Percentiles rank a stretch among this genome's conserved stretches.
Conservation (phyloP, 257 asterid species). For the Avicennia marina region DNA sequence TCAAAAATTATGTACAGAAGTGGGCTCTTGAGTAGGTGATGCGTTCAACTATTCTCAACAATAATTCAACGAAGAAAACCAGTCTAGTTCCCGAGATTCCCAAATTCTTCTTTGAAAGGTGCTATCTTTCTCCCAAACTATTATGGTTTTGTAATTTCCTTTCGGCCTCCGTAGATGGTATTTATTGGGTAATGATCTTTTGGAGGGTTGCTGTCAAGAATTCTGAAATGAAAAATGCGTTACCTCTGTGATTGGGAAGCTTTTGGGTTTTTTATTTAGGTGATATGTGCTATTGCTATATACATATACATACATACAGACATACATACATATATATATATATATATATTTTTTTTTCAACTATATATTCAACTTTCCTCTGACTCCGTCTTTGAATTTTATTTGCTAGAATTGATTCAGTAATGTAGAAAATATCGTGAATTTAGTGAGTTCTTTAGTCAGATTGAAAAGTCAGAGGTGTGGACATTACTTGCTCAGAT, state of each 20-base stretch:
- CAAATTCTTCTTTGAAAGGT: slow-evolving; percentile 17
- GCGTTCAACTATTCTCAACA: background rate
- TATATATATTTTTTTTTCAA: background rate
- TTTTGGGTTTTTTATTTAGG: background rate
- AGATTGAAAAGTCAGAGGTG: slow-evolving; percentile 6
- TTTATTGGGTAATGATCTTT: background rate
- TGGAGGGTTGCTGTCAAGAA: slow-evolving; percentile 3
- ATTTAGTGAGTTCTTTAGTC: background rate
- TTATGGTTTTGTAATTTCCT: background rate
- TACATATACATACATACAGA: too few species aligned
- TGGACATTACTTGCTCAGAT: background rate
- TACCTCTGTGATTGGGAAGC: background rate
- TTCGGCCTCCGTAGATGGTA: slow-evolving; percentile 13
- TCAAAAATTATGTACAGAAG: slow-evolving; percentile 9
- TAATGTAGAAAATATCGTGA: background rate
- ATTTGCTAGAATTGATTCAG: background rate
- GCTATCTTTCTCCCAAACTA: slow-evolving; percentile 3
- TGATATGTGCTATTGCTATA: background rate
- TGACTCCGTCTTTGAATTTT: slow-evolving; percentile 2
- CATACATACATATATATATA: background rate
- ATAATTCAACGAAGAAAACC: slow-evolving; percentile 3
- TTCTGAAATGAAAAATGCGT: background rate
- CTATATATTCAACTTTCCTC: background rate
- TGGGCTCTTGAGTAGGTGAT: background rate
- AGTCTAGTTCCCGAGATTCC: slow-evolving; percentile 19